phyloP scores from a whole-genome alignment of 257 asterid genomes.

The Solanum paucissectum region DNA sequence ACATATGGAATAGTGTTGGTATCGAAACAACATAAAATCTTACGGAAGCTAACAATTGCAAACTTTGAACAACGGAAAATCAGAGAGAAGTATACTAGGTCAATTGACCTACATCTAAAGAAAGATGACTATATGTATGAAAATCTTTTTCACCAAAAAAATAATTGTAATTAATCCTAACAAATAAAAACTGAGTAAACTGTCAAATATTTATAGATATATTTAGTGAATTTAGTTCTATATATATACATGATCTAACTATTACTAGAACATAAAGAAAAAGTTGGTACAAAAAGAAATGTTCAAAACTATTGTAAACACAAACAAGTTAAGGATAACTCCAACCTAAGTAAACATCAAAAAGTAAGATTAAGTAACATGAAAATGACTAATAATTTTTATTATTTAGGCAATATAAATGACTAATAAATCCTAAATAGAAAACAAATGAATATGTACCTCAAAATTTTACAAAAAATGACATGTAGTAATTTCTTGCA shows the following conservation, averaged over 20 bases:
- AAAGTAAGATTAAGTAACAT: not conserved
- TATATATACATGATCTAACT: not conserved
- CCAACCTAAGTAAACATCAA: not conserved
- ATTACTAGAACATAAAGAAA: not conserved
- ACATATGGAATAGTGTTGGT: not conserved
- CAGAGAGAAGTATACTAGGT: not conserved
- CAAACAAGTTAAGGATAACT: not conserved
- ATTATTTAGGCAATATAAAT: not conserved
- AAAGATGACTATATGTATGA: too few species aligned
- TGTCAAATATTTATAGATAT: too few species aligned
- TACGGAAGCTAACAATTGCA: not conserved
- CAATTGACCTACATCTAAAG: not conserved
- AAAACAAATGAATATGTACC: not conserved
- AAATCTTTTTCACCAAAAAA: not conserved
- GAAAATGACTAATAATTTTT: not conserved
- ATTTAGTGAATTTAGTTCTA: not conserved
- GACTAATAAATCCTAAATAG: not conserved
- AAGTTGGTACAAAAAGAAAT: not conserved
- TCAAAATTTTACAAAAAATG: not conserved
- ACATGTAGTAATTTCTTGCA: not conserved
- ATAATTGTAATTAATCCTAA: accelerated
- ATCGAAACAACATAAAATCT: not conserved
- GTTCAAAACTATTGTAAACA: not conserved
- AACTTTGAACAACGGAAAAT: not conserved
- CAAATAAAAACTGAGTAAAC: too few species aligned